Evolutionary conservation across 2,329 filamentous ascomycete species (phyloP), one percentile per base, ranked within the genome.

Genomic region (Scorias spongiosa): DNA sequence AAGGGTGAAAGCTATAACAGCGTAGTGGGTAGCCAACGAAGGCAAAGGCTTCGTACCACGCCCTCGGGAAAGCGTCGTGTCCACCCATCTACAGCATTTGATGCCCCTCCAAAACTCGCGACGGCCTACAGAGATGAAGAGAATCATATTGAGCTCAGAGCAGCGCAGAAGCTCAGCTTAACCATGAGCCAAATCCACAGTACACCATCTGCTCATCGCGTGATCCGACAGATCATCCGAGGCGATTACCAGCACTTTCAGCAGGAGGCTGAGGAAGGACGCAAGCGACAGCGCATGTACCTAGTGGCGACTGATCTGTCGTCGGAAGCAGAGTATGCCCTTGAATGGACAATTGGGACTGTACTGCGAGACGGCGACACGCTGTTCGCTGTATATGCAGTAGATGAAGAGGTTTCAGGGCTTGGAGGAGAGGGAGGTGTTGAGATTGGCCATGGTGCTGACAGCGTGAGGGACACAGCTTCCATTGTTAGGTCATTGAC

Each of bases 301-400:
- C 68, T 98, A 12, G 87, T 95, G n/a, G 89, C 91, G 2, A 95
- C 86, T 0, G 91, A 98, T 62, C 68, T 96, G 2, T 95, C 88
- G 53, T 84, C 91, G 32, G 91, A 98, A 65, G 88, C 89, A 4
- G 84, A 85, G 6, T 93, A 96, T 61, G 91, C 91, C 1, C 71
- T 98, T 29, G 91, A 98, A 62, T 98, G 91, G 91, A 91, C 89
- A 0, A 88, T 98, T 44, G 91, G 91, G 7, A 96, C 89, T 0
- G 87, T 96, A 5, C 70, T 98, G 28, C 77, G 91, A 41, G 88
- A 96, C 54, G 91, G 91, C 7, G 91, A 98, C 59, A 96, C 89
- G 0, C 71, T 98, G 30, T 79, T 95, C 48, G 87, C 86, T 2
- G 85, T 96, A 39, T 94, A 93, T 65, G 93, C 88, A 45, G 81